These are phyloP conservation scores for Mallotus repandus DNA, from an alignment of 441 rosid species.

Conservation along the genomic window DNA sequence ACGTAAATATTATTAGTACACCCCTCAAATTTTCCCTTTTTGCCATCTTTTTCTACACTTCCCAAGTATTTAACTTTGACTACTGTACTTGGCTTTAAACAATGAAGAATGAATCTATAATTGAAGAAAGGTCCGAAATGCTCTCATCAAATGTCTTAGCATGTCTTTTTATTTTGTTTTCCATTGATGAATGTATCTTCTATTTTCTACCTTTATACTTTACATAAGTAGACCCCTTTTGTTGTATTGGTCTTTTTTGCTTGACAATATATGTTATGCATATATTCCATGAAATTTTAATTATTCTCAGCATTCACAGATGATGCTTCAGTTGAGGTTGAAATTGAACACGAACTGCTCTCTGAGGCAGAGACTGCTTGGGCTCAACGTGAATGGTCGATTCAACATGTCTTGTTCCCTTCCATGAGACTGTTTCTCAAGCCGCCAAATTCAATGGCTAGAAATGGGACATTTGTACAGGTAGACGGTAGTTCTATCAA, in stretches of 20 bases:
- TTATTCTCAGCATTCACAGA: slow-evolving; percentile 28
- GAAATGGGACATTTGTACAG: slow-evolving; percentile 91
- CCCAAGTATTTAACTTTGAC: not conserved
- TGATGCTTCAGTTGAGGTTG: slow-evolving; percentile 39
- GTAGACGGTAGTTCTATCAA: slow-evolving; percentile 29
- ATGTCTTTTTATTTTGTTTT: not conserved
- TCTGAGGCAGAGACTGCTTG: slow-evolving; percentile 85
- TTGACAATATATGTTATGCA: not conserved
- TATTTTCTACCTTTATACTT: not conserved
- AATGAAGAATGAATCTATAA: not conserved
- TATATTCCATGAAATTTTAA: not conserved
- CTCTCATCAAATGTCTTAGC: not conserved
- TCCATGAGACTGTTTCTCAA: slow-evolving; percentile 85
- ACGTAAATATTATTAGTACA: not conserved
- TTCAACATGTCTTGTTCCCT: slow-evolving; percentile 91
- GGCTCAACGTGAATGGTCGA: slow-evolving; percentile 97
- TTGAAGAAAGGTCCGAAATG: not conserved
- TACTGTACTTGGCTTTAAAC: not conserved
- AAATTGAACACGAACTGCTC: slow-evolving; percentile 58
- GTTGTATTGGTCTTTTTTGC: not conserved
- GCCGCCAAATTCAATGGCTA: slow-evolving; percentile 83
- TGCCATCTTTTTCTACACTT: not conserved
- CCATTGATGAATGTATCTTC: not conserved
- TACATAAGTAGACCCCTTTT: not conserved
- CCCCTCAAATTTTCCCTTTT: not conserved